Evolutionary conservation across 2,329 filamentous ascomycete genomes (phyloP).

Genomic region (Madurella mycetomatis): DNA sequence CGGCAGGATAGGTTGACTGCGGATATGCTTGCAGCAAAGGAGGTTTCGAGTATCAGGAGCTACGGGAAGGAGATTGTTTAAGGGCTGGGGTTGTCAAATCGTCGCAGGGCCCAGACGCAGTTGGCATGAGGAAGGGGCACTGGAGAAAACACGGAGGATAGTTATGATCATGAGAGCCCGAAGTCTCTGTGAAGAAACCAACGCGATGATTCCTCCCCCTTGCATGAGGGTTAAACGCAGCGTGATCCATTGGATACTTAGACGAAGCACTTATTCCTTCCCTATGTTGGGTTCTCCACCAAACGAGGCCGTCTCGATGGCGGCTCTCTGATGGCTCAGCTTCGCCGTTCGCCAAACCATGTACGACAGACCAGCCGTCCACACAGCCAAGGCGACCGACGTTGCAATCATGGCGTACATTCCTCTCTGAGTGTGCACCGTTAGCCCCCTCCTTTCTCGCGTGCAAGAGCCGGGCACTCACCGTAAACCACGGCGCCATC

Average conservation of each 20-base stretch:
- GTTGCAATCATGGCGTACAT: constrained; percentile 70
- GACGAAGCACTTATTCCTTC: background rate
- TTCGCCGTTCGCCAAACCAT: constrained; percentile 29
- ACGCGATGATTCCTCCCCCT: too few relatives aligned
- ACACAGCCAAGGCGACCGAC: constrained; percentile 54
- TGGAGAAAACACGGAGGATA: too few relatives aligned
- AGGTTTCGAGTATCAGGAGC: constrained; percentile 1
- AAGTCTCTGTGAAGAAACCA: too few relatives aligned
- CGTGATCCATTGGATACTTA: background rate
- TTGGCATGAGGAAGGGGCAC: too few relatives aligned
- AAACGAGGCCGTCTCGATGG: too few relatives aligned
- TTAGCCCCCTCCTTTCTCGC: constrained; percentile 8
- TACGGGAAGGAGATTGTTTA: constrained; percentile 6
- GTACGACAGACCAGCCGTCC: constrained; percentile 53
- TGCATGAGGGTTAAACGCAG: too few relatives aligned
- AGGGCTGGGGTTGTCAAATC: too few relatives aligned
- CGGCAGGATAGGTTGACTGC: background rate
- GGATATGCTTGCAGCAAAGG: background rate
- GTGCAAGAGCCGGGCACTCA: constrained; percentile 33
- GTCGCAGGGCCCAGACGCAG: too few relatives aligned
- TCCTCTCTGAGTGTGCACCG: constrained; percentile 43
- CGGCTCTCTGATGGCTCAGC: background rate
- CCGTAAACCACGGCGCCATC: constrained; percentile 61
- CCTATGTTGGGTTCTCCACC: background rate
- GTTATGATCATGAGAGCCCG: too few relatives aligned